Percentiles rank a stretch among this genome's conserved stretches.
Conservation (phyloP, 176 grass and related monocot genomes). For the Secale cereale region DNA sequence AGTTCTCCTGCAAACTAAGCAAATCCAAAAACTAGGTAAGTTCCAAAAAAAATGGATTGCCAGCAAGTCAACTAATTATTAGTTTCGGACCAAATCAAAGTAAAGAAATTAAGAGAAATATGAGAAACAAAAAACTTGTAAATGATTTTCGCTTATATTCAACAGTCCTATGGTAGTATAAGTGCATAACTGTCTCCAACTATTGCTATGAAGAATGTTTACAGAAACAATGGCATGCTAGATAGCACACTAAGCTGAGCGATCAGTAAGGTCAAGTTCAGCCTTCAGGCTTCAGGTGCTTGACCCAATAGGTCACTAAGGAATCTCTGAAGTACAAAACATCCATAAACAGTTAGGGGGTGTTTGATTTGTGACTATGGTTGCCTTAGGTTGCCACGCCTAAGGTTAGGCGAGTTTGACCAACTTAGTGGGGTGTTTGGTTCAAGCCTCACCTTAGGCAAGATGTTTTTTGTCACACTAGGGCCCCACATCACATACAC, state of each 20-base stretch:
- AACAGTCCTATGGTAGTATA: background rate
- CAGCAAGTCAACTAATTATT: constrained; percentile 8
- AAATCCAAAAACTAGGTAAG: constrained; percentile 21
- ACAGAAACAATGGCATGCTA: background rate
- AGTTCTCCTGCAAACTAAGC: constrained; percentile 34
- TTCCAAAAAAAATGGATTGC: background rate
- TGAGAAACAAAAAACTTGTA: background rate
- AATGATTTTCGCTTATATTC: constrained; percentile 1
- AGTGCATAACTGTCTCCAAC: background rate
- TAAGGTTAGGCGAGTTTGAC: no score
- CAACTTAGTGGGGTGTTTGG: no score
- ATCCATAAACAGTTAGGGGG: background rate
- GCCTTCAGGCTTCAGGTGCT: constrained; percentile 8
- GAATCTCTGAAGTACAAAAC: background rate
- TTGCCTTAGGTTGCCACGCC: no score
- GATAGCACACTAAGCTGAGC: background rate
- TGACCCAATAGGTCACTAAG: background rate
- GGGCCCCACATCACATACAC: no score
- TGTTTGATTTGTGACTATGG: no score
- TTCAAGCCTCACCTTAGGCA: no score
- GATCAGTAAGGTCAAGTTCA: background rate
- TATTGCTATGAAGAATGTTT: constrained; percentile 2
- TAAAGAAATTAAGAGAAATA: background rate
- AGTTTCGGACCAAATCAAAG: background rate
- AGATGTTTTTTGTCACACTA: no score